These are phyloP conservation scores for Clarkia xantiana DNA, from an alignment of 345 rosid species.

Conservation along the genomic window DNA sequence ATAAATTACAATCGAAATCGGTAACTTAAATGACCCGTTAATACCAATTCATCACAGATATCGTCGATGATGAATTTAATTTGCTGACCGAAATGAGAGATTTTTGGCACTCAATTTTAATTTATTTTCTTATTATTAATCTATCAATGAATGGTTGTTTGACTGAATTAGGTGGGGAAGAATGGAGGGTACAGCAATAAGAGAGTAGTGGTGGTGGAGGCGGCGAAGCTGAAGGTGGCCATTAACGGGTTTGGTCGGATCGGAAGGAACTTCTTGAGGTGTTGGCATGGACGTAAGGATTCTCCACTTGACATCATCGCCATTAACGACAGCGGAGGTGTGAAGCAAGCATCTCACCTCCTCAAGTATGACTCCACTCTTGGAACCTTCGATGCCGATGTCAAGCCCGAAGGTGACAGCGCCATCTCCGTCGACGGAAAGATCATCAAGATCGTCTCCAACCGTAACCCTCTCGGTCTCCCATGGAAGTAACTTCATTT, in stretches of 20 bases:
- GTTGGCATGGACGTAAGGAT: slow-evolving; percentile 93
- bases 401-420: slow-evolving; percentile 62
- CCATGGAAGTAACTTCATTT: slow-evolving; percentile 86
- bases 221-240: slow-evolving; percentile 85
- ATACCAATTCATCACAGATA: no score
- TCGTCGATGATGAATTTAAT: no score
- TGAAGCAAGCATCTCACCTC: slow-evolving; percentile 93
- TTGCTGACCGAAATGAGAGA: no score
- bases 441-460: slow-evolving; percentile 76
- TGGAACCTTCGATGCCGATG: slow-evolving; percentile 86
- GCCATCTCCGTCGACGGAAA: slow-evolving; percentile 97
- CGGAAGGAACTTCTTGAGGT: slow-evolving; percentile 92
- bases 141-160: no score
- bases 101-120: no score
- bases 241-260: slow-evolving; percentile 88
- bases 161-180: slow-evolving; percentile 43
- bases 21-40: no score
- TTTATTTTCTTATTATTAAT: no score
- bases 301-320: slow-evolving; percentile 82
- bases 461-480: slow-evolving; percentile 63
- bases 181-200: slow-evolving; percentile 60
- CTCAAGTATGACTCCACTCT: slow-evolving; percentile 95
- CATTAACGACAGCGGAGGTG: slow-evolving; percentile 89
- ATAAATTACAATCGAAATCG: no score
- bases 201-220: slow-evolving; percentile 42